Conservation (phyloP, 2,329 filamentous ascomycete species). For the Lizonia empirigonia region DNA sequence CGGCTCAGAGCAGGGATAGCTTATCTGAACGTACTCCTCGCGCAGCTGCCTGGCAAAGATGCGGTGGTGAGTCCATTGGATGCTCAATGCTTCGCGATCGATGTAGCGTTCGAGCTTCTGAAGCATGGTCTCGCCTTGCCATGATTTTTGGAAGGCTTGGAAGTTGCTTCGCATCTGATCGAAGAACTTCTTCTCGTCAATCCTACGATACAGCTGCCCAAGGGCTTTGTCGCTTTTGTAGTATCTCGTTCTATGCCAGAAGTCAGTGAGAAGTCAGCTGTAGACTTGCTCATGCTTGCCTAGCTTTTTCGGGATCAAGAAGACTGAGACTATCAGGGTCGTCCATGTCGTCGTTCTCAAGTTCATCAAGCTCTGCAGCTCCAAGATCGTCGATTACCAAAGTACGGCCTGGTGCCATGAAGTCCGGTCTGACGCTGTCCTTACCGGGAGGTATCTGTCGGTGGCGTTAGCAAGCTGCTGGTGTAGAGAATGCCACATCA, state of each 20-base stretch:
- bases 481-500: no score
- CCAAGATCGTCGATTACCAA: slow-evolving; percentile 43
- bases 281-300: slow-evolving; percentile 1
- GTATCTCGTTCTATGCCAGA: slow-evolving; percentile 54
- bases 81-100: slow-evolving; percentile 43
- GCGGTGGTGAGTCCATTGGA: slow-evolving; percentile 50
- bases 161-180: slow-evolving; percentile 31
- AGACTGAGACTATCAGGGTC: slow-evolving; percentile 40
- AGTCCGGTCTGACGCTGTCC: slow-evolving; percentile 54
- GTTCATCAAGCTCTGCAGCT: slow-evolving; percentile 30
- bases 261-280: neutral
- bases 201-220: slow-evolving; percentile 71
- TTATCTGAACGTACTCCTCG: slow-evolving; percentile 24
- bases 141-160: slow-evolving; percentile 6
- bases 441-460: slow-evolving; percentile 20
- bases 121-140: slow-evolving; percentile 25
- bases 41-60: slow-evolving; percentile 52
- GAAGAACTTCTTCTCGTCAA: slow-evolving; percentile 73
- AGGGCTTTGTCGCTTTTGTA: slow-evolving; percentile 73
- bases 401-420: slow-evolving; percentile 57
- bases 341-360: slow-evolving; percentile 42
- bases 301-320: slow-evolving; percentile 53
- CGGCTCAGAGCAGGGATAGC: neutral
- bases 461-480: neutral
- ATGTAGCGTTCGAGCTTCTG: slow-evolving; percentile 51